Base-by-base conservation (phyloP, 495 filamentous ascomycete genomes). In the Hypoxylon fragiforme region DNA sequence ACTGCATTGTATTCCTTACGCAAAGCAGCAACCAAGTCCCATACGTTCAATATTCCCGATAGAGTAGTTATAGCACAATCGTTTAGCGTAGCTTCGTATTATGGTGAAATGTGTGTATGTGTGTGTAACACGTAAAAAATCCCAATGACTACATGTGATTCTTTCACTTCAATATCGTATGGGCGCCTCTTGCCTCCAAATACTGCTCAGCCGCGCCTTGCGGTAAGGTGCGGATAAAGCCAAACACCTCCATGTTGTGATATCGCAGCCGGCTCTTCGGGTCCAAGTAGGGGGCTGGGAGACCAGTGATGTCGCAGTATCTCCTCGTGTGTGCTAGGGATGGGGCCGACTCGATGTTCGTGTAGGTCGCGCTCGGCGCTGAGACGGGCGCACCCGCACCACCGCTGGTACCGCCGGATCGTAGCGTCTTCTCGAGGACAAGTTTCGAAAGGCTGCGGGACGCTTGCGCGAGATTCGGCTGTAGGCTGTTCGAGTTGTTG, bases 241-340 rank as follows among this genome's bases (percentile, higher is more conserved):
- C 79, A 74, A 95, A 98, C 20, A 97, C 81, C 76, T 98, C 94
- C 64, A 81, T 85, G 67, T 97, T 81, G 63, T 92, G 86, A 70
- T 97, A 98, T 26, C 91, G 78, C 58, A 98, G 70, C 40, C 91
- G 81, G 9, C 91, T 92, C 77, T 97, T 97, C 6, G 94, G 94
- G 64, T 97, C 92, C 7, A 89, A 85, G 55, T 98, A 98, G 13
- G 86, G 83, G 13, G 90, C 90, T 8, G 89, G 80, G 56, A 97
- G 72, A 14, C 95, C 95, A 5, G 94, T 97, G 66, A 97, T 80
- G 69, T 97, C 95, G 76, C 95, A 97, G 71, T 97, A 97, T 52
- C 85, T 86, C 61, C 81, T 88, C 62, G 85, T 76, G 57, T 87
- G 82, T 13, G 86, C 85, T 24, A 96, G 71, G 32, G 86, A 89